Conservation (phyloP, 2,329 filamentous ascomycete species). For the Coccinonectria pachysandricola region DNA sequence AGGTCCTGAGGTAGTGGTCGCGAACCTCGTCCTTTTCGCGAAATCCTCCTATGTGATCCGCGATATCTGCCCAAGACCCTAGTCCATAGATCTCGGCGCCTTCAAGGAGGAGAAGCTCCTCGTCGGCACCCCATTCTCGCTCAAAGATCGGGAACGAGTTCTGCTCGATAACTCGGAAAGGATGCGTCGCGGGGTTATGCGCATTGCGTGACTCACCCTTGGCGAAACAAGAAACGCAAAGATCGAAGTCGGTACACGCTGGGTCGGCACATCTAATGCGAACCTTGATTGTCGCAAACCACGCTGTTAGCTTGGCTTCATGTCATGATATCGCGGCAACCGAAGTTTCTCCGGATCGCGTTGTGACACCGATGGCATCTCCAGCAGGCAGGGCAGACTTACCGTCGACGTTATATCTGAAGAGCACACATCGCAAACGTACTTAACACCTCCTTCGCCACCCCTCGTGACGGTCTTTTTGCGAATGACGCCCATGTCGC, state of each 20-base stretch:
- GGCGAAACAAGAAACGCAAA: constrained; percentile 91
- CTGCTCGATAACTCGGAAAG: constrained; percentile 91
- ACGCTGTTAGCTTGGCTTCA: constrained; percentile 8
- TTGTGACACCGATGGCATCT: constrained; percentile 3
- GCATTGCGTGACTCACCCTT: constrained; percentile 70
- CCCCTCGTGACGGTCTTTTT: constrained; percentile 85
- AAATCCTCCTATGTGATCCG: constrained; percentile 94
- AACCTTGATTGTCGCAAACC: constrained; percentile 46
- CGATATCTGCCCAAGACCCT: constrained; percentile 95
- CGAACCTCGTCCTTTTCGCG: constrained; percentile 90
- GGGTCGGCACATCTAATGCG: constrained; percentile 84
- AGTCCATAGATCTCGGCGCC: constrained; percentile 93
- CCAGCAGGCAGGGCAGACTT: constrained; percentile 27
- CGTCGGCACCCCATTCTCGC: constrained; percentile 91
- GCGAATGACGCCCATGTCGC: constrained; percentile 79
- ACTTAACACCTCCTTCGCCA: constrained; percentile 84
- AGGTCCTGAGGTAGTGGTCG: constrained; percentile 85
- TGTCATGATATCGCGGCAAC: constrained; percentile 2
- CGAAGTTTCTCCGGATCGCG: constrained; percentile 16
- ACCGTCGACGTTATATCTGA: constrained; percentile 96
- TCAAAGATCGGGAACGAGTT: constrained; percentile 97
- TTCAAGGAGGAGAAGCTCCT: constrained; percentile 86
- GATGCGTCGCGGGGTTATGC: constrained; percentile 78
- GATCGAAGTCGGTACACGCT: constrained; percentile 85
- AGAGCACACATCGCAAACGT: constrained; percentile 94